A percentile compares a stretch with the other conserved stretches of the same genome.
Evolutionary conservation across 495 filamentous ascomycete genomes (phyloP).

Genomic region (Pseudomonodictys pantanalensis): DNA sequence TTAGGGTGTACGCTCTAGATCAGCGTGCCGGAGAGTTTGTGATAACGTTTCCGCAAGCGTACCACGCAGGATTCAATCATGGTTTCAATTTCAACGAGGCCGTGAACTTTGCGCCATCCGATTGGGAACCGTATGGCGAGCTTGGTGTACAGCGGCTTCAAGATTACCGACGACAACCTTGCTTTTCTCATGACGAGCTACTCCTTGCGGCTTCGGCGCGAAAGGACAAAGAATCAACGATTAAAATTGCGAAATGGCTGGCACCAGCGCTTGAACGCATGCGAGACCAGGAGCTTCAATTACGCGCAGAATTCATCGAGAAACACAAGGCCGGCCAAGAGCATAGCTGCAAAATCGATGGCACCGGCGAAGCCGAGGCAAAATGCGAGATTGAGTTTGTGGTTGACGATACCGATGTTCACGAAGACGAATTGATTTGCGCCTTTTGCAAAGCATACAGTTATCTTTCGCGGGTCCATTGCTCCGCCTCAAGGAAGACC

Average conservation of each 20-base stretch:
- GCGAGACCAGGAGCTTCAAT: slow-evolving; percentile 64
- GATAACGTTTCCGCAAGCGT: slow-evolving; percentile 60
- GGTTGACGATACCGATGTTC: slow-evolving; percentile 28
- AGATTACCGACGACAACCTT: slow-evolving; percentile 84
- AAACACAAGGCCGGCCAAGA: slow-evolving; percentile 57
- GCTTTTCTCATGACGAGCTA: slow-evolving; percentile 97
- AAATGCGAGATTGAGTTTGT: slow-evolving; percentile 31
- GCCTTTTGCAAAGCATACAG: slow-evolving; percentile 86
- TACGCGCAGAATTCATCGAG: slow-evolving; percentile 64
- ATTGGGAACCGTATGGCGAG: slow-evolving; percentile 94
- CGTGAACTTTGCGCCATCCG: slow-evolving; percentile 94
- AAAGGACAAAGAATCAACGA: slow-evolving; percentile 69
- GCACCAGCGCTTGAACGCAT: slow-evolving; percentile 80
- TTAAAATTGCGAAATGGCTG: slow-evolving; percentile 93
- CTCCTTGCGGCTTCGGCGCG: slow-evolving; percentile 78
- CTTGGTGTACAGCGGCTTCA: slow-evolving; percentile 82
- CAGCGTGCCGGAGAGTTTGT: slow-evolving; percentile 95
- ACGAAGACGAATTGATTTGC: slow-evolving; percentile 89
- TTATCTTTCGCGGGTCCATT: slow-evolving; percentile 88
- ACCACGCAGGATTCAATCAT: slow-evolving; percentile 54
- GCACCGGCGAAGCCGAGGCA: slow-evolving; percentile 32
- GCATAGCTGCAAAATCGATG: slow-evolving; percentile 49
- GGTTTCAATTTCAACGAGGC: slow-evolving; percentile 98
- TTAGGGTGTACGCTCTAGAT: slow-evolving; percentile 87
- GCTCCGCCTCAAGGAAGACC: slow-evolving; percentile 70